A percentile compares a stretch with the other conserved stretches of the same genome.
phyloP scores from a whole-genome alignment of 2,329 filamentous ascomycete species.

The Aspergillus sp. region DNA sequence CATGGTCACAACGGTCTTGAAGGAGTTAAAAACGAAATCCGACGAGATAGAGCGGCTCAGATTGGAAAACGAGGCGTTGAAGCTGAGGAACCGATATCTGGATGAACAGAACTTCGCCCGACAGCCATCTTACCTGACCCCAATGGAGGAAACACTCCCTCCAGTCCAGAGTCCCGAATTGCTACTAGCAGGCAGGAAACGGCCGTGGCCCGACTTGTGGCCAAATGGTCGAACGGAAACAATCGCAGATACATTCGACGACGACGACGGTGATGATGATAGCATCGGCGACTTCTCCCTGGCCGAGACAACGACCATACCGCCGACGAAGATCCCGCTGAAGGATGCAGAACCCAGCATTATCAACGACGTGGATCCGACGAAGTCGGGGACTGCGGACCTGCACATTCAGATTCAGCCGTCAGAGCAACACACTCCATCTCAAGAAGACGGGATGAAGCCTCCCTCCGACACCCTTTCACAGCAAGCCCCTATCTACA shows the following conservation, averaged over 20 bases:
- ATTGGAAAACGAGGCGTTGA: slow-evolving; percentile 37
- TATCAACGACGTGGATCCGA: slow-evolving; percentile 5
- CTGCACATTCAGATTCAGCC: slow-evolving; percentile 14
- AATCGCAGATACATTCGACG: slow-evolving; percentile 33
- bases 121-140: slow-evolving; percentile 8
- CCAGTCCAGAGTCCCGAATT: slow-evolving; percentile 34
- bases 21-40: slow-evolving; percentile 37
- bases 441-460: neutral
- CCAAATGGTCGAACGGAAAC: slow-evolving; percentile 21
- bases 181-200: slow-evolving; percentile 33
- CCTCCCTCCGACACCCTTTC: slow-evolving; percentile 1
- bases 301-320: slow-evolving; percentile 15
- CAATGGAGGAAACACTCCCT: slow-evolving; percentile 17
- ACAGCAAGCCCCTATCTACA: slow-evolving; percentile 22
- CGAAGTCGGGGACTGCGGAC: slow-evolving; percentile 7
- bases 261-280: slow-evolving; percentile 24
- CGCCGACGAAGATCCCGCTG: slow-evolving; percentile 24
- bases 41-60: slow-evolving; percentile 39
- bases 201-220: slow-evolving; percentile 29
- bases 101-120: slow-evolving; percentile 24
- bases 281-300: slow-evolving; percentile 26
- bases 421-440: slow-evolving; percentile 4
- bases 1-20: slow-evolving; percentile 38
- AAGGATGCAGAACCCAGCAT: slow-evolving; percentile 15
- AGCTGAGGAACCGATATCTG: slow-evolving; percentile 32